Conservation (phyloP, 2,329 filamentous ascomycete genomes). For the Fusarium concolor region DNA sequence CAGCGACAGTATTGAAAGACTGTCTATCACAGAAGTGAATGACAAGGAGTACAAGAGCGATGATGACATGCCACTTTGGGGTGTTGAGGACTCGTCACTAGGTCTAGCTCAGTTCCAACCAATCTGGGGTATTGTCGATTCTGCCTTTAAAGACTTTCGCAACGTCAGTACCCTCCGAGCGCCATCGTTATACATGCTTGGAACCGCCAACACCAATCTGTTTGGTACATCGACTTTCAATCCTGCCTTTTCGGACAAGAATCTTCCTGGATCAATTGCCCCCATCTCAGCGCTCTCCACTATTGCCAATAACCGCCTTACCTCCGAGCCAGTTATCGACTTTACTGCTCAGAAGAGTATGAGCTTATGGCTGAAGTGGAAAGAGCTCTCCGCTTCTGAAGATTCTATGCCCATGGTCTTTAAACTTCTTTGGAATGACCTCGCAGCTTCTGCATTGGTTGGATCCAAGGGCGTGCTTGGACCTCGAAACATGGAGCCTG, state of each 20-base stretch:
- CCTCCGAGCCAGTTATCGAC: constrained; percentile 6
- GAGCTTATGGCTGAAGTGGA: constrained; percentile 37
- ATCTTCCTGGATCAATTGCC: constrained; percentile 31
- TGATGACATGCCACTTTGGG: constrained; percentile 51
- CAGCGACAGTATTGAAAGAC: constrained; percentile 46
- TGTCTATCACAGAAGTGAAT: constrained; percentile 50
- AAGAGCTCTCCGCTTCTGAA: constrained; percentile 21
- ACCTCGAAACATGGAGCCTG: constrained; percentile 22
- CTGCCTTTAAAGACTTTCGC: constrained; percentile 21
- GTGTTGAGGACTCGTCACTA: constrained; percentile 44
- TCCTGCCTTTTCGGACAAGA: constrained; percentile 5
- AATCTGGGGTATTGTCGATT: constrained; percentile 41
- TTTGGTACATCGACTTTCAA: not conserved
- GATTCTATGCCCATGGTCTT: constrained; percentile 18
- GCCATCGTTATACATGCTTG: constrained; percentile 27
- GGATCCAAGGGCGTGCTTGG: constrained; percentile 39
- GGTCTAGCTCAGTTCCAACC: constrained; percentile 28
- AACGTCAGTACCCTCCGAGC: constrained; percentile 33
- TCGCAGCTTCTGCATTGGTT: constrained; percentile 39
- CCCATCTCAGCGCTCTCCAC: constrained; percentile 20
- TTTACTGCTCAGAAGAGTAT: constrained; percentile 21
- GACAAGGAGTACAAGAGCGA: constrained; percentile 53
- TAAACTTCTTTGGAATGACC: constrained; percentile 34
- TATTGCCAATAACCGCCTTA: constrained; percentile 3
- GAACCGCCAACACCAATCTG: not conserved